A percentile compares a stretch with the other conserved stretches of the same genome.
Evolutionary conservation across 192 early-diverging fungal genomes (phyloP).

Genomic region (Ambispora gerdemannii): DNA sequence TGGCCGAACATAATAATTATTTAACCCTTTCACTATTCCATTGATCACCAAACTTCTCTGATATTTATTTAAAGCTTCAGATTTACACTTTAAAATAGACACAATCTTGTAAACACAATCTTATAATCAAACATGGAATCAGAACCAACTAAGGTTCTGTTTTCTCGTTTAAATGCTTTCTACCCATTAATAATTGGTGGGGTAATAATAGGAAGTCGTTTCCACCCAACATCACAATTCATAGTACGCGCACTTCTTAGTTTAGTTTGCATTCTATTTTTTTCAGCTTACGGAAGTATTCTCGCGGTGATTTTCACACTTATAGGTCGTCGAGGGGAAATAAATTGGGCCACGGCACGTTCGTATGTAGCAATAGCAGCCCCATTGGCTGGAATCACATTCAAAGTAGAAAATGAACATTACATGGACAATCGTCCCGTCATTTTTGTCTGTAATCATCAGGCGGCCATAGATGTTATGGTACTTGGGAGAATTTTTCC

Average conservation of each 20-base stretch:
- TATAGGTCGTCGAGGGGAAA: slow-evolving; percentile 8
- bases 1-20: no score
- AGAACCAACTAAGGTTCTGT: no score
- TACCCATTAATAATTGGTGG: background rate
- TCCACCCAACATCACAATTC: slow-evolving; percentile 18
- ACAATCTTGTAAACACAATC: no score
- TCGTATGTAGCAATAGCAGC: slow-evolving; percentile 1
- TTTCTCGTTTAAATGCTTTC: background rate
- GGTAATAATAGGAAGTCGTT: background rate
- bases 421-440: slow-evolving; percentile 60
- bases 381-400: slow-evolving; percentile 46
- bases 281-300: slow-evolving; percentile 24
- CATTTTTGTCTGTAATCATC: slow-evolving; percentile 83
- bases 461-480: slow-evolving; percentile 74
- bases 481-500: slow-evolving; percentile 66
- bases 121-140: no score
- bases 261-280: slow-evolving; percentile 5
- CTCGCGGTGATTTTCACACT: slow-evolving; percentile 16
- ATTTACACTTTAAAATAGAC: no score
- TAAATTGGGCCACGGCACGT: slow-evolving; percentile 24
- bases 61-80: no score
- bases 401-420: slow-evolving; percentile 59
- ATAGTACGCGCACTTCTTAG: background rate
- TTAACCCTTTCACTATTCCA: no score
- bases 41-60: no score